Base-by-base conservation (phyloP, 225 moss, liverwort and hornwort species). In the Takakia lepidozioides region DNA sequence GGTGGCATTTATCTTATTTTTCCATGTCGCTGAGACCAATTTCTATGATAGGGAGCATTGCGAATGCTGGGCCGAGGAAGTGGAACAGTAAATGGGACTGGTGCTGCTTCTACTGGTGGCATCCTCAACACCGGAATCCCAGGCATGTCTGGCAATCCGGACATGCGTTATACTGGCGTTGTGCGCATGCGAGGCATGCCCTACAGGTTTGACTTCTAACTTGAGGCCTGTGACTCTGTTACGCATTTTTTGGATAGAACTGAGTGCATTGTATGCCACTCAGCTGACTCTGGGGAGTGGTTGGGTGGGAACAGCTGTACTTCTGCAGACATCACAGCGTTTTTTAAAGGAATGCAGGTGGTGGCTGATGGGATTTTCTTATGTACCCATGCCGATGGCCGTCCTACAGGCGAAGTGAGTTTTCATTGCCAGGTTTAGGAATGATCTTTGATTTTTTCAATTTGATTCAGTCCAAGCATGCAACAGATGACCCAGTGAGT, bases 151-250 rank as follows among this genome's bases (percentile, higher is more conserved):
- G 98, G 98, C 48, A 98, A 85, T 79, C 98, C 91, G 65, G 98
- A 98, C 58, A 98, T 98, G 98, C 98, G 98, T 52, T 98, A 87
- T 60, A 83, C 98, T 40, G 98, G 98, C 60, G 98, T 91, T 38
- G 98, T 98, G 63, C 82, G 98, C 58, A 98, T 98, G 98, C 85
- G 98, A 54, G 98, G 98, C 29, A 98, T 98, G 98, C 98, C 98
- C 57, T 98, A 98, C 70, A 98, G 98, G 98, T 91, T 39, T n/a
- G n/a, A n/a, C n/a, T n/a, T n/a, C n/a, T n/a, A n/a, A n/a, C n/a
- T n/a, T n/a, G n/a, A n/a, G n/a, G n/a, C n/a, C n/a, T n/a, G n/a
- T n/a, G n/a, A n/a, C n/a, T n/a, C n/a, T n/a, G n/a, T n/a, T n/a
- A n/a, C n/a, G n/a, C n/a, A n/a, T n/a, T n/a, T n/a, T n/a, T n/a